A percentile compares a stretch with the other conserved stretches of the same genome.
Conservation (phyloP, 169 alveolate genomes). For the Plasmodium berghei region DNA sequence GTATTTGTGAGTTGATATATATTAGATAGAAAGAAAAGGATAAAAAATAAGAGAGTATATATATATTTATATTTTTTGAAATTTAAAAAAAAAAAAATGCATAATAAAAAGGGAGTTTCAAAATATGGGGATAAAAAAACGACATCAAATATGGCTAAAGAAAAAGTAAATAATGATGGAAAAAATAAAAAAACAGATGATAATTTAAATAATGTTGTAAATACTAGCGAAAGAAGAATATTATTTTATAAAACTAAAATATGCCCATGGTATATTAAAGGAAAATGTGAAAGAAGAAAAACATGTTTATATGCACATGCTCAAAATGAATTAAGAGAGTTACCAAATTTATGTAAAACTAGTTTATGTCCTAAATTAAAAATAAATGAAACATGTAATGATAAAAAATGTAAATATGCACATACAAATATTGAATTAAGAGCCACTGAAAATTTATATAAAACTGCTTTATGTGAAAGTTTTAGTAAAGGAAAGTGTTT, state of each 20-base stretch:
- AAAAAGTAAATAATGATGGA: conserved; percentile 32
- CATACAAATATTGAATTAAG: conserved; percentile 80
- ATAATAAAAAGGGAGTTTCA: conserved; percentile 7
- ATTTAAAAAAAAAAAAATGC: background rate
- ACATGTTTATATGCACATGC: conserved; percentile 81
- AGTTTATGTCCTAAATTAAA: conserved; percentile 78
- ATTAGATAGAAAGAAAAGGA: too few species aligned
- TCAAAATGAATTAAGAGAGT: conserved; percentile 77
- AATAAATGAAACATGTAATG: conserved; percentile 73
- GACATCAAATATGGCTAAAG: conserved; percentile 2
- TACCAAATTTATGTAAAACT: conserved; percentile 80
- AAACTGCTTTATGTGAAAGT: conserved; percentile 82
- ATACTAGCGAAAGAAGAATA: conserved; percentile 59
- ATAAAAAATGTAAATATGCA: conserved; percentile 81
- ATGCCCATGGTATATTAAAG: conserved; percentile 82
- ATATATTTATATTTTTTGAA: too few species aligned
- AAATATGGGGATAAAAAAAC: conserved; percentile 19
- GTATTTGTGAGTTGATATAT: too few species aligned
- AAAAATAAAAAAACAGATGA: conserved; percentile 31
- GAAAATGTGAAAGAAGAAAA: conserved; percentile 78
- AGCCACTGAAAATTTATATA: conserved; percentile 81
- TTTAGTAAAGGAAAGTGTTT: conserved; percentile 81
- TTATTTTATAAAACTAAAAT: conserved; percentile 80
- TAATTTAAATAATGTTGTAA: conserved; percentile 44
- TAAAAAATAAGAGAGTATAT: too few species aligned